Conservation (phyloP, 768 basidiomycete species). For the Lyophyllum decastes region DNA sequence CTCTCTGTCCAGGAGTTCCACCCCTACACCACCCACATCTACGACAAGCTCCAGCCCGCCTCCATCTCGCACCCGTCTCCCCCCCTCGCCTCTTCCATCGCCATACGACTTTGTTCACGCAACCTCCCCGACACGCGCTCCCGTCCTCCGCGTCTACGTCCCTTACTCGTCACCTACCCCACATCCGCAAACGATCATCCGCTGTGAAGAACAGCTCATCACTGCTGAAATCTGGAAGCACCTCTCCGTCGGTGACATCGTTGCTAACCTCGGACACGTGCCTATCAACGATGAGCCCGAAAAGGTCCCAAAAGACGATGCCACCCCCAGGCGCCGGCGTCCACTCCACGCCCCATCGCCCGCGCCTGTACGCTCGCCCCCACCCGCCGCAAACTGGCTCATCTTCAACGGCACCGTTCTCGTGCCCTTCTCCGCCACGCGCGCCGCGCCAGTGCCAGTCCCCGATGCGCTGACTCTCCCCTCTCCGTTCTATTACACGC, state of each 20-base stretch:
- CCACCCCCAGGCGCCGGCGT: background rate
- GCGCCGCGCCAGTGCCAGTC: conserved; percentile 56
- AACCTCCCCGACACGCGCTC: conserved; percentile 66
- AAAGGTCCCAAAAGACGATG: background rate
- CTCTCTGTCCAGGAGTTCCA: conserved; percentile 18
- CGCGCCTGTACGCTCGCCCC: background rate
- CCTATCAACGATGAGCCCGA: conserved; percentile 39
- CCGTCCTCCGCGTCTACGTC: conserved; percentile 62
- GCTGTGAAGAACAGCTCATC: conserved; percentile 72
- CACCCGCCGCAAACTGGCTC: conserved; percentile 56
- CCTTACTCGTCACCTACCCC: conserved; percentile 62
- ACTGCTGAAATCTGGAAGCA: conserved; percentile 70
- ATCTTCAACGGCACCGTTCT: conserved; percentile 70
- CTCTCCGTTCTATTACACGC: conserved; percentile 75
- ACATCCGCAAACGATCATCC: conserved; percentile 41
- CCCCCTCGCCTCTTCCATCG: conserved; percentile 22
- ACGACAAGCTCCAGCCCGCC: conserved; percentile 11
- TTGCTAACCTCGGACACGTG: conserved; percentile 81
- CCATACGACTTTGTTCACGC: conserved; percentile 67
- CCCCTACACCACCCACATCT: conserved; percentile 14
- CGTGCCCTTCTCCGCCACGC: conserved; percentile 51
- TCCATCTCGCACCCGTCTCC: background rate
- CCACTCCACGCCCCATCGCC: conserved; percentile 3
- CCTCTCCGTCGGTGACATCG: conserved; percentile 75
- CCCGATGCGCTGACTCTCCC: conserved; percentile 63